These are phyloP conservation scores for Craspedostauros australis DNA, from an alignment of 108 stramenopile genomes.

Conservation along the genomic window DNA sequence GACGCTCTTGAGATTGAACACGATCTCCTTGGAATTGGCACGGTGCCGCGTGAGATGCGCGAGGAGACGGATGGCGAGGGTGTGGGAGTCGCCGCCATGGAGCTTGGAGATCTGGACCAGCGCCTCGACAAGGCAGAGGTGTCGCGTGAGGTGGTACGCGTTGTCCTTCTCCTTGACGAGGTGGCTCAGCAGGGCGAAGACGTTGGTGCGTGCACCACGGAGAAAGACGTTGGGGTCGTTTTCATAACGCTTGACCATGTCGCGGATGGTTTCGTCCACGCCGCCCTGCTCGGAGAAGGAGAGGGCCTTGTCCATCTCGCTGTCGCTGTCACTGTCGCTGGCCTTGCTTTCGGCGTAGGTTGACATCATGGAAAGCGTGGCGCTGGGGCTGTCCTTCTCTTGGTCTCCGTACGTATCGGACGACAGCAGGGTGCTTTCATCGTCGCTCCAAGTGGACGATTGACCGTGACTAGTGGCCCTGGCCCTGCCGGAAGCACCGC, in stretches of 20 bases:
- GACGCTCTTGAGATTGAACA: conserved; percentile 42
- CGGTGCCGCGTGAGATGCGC: conserved; percentile 72
- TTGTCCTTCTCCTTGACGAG: conserved; percentile 79
- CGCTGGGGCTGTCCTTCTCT: neutral
- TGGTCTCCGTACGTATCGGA: neutral
- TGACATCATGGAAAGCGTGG: neutral
- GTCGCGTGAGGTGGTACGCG: conserved; percentile 55
- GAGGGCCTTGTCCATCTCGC: neutral
- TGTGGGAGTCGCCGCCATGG: conserved; percentile 56
- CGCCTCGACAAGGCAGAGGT: conserved; percentile 29
- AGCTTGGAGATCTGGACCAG: conserved; percentile 50
- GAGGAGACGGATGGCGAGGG: conserved; percentile 49
- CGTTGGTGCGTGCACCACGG: conserved; percentile 50
- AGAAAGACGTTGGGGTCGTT: conserved; percentile 47
- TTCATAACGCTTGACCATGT: conserved; percentile 33
- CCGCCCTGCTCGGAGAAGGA: neutral
- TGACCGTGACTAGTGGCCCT: too few relatives aligned
- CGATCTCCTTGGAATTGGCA: conserved; percentile 55
- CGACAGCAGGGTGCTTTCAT: neutral
- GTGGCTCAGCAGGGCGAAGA: conserved; percentile 59
- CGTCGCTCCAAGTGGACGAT: too few relatives aligned
- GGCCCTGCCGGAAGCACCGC: too few relatives aligned
- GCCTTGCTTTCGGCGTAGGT: conserved; percentile 1
- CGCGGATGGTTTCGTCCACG: conserved; percentile 2
- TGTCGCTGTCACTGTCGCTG: too few relatives aligned